These are phyloP conservation scores for Monosiga brevicollis DNA, from an alignment of 78 protist species.

Conservation along the genomic window DNA sequence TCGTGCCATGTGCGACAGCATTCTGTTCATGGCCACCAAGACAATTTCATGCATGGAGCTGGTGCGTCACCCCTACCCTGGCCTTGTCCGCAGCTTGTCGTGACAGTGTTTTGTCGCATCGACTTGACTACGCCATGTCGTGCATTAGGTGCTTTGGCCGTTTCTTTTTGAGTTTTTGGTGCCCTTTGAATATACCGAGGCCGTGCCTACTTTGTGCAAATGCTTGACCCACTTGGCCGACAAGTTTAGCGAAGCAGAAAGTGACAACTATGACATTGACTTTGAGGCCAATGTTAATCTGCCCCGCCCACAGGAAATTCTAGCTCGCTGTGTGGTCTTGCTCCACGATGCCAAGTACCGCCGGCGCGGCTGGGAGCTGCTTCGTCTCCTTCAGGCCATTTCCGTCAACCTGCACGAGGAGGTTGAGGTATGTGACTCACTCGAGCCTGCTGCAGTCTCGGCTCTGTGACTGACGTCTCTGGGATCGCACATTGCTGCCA, in stretches of 20 bases:
- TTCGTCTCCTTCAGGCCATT: slow-evolving; percentile 25
- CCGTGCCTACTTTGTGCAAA: slow-evolving; percentile 30
- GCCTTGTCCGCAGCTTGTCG: neutral
- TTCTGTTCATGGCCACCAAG: neutral
- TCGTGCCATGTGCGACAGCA: slow-evolving; percentile 42
- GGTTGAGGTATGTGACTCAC: neutral
- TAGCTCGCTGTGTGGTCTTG: slow-evolving; percentile 40
- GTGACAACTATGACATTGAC: slow-evolving; percentile 47
- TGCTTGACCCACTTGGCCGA: slow-evolving; percentile 23
- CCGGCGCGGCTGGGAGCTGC: slow-evolving; percentile 20
- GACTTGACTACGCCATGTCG: slow-evolving; percentile 43
- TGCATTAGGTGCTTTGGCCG: slow-evolving; percentile 60
- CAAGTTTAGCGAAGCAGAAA: slow-evolving; percentile 19
- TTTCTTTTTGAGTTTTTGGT: slow-evolving; percentile 35
- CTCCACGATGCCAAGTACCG: neutral
- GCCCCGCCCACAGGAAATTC: slow-evolving; percentile 52
- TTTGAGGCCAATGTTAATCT: slow-evolving; percentile 51
- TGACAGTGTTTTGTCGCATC: slow-evolving; percentile 12
- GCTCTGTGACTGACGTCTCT: neutral
- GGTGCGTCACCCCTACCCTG: neutral
- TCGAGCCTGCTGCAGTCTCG: slow-evolving; percentile 36
- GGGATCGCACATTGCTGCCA: no score
- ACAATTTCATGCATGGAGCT: neutral
- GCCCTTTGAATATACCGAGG: slow-evolving; percentile 22
- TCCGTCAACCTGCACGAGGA: slow-evolving; percentile 42